phyloP scores from a whole-genome alignment of 768 basidiomycete species.

The Tylopilus rubrobrunneus region DNA sequence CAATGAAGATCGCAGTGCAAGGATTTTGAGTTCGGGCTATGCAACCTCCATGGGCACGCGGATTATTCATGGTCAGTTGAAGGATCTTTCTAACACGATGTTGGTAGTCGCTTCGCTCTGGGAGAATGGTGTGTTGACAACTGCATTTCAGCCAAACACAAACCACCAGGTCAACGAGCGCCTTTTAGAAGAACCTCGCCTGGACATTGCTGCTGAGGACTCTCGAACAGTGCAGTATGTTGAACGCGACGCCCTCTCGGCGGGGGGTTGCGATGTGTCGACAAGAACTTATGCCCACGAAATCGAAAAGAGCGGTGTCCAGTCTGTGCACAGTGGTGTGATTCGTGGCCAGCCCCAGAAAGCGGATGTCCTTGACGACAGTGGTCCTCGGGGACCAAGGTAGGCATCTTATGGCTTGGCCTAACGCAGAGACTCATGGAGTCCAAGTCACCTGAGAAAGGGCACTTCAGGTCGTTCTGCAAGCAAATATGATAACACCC shows the following conservation, averaged over 20 bases:
- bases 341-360: background rate
- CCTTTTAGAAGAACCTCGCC: no score
- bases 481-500: background rate
- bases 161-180: no score
- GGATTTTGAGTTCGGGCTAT: no score
- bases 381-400: background rate
- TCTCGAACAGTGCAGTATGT: no score
- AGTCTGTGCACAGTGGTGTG: background rate
- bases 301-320: background rate
- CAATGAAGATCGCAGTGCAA: no score
- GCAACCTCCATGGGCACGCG: no score
- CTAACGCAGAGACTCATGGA: background rate
- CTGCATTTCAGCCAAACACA: conserved; percentile 1
- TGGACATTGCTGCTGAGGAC: no score
- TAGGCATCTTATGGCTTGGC: background rate
- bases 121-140: background rate
- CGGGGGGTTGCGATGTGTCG: background rate
- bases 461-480: background rate
- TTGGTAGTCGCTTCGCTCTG: no score
- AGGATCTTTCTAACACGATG: no score
- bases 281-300: background rate
- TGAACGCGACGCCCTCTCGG: background rate
- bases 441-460: background rate
- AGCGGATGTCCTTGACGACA: background rate
- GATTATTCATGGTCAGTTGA: no score